Evolutionary conservation across 208 protist genomes (phyloP).

Genomic region (Giardia duodenalis): DNA sequence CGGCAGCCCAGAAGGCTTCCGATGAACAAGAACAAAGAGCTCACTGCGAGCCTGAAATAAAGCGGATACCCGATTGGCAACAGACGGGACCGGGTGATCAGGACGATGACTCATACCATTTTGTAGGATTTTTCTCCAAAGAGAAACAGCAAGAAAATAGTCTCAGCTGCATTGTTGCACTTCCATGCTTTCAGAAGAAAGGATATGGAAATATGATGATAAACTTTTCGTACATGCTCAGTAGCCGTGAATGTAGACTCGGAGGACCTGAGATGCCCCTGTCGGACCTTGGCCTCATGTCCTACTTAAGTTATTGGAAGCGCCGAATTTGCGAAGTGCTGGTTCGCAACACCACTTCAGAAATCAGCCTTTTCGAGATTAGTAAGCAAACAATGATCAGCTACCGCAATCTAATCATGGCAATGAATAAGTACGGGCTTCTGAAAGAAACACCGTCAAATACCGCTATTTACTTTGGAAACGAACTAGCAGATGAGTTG

Average conservation of each 20-base stretch:
- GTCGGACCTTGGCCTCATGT: background rate
- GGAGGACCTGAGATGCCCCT: conserved; percentile 20
- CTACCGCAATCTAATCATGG: background rate
- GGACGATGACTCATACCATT: background rate
- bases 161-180: background rate
- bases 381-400: background rate
- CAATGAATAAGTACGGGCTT: background rate
- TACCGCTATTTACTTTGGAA: background rate
- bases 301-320: conserved; percentile 13
- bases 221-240: background rate
- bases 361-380: background rate
- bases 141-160: background rate
- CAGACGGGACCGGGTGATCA: no score
- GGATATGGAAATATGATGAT: background rate
- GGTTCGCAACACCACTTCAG: background rate
- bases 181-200: background rate
- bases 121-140: conserved; percentile 21
- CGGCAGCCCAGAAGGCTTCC: no score
- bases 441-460: background rate
- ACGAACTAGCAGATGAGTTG: background rate
- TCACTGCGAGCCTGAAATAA: no score
- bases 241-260: background rate
- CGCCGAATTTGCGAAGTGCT: background rate
- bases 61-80: no score
- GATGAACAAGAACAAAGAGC: no score